These are phyloP conservation scores for Alternaria sp. DNA, from an alignment of 2,329 filamentous ascomycete genomes.

Conservation along the genomic window DNA sequence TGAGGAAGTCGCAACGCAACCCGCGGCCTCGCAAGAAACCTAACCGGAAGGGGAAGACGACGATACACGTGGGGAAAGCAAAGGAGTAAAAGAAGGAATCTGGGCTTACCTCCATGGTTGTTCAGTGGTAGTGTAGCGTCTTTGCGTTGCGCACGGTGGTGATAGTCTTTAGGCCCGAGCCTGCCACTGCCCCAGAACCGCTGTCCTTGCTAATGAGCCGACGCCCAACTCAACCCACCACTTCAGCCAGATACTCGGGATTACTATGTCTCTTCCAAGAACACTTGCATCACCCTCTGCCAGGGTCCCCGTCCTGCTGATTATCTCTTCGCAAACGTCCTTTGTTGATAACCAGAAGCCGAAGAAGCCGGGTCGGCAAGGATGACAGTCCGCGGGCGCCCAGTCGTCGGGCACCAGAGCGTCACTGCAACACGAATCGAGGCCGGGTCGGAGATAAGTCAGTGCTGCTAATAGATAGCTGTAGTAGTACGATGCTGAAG, in stretches of 20 bases:
- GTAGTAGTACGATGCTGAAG: conserved; percentile 20
- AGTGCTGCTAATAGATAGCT: conserved; percentile 14
- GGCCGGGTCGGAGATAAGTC: conserved; percentile 16
- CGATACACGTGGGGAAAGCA: conserved; percentile 19
- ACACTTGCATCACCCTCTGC: neutral
- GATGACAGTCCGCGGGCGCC: conserved; percentile 17
- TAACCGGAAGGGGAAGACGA: conserved; percentile 15
- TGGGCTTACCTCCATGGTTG: conserved; percentile 47
- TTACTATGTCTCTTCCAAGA: neutral
- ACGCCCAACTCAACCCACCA: conserved; percentile 8
- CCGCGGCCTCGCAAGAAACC: conserved; percentile 10
- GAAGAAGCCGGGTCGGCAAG: conserved; percentile 19
- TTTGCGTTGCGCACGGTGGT: conserved; percentile 41
- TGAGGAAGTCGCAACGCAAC: conserved; percentile 30
- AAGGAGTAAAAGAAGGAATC: conserved; percentile 27
- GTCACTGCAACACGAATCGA: conserved; percentile 24
- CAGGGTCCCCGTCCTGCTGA: conserved; percentile 10
- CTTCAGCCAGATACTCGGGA: conserved; percentile 4
- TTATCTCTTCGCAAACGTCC: conserved; percentile 2
- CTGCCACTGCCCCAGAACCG: conserved; percentile 16
- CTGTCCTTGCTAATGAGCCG: conserved; percentile 5
- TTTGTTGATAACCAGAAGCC: conserved; percentile 14
- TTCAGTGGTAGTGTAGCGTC: conserved; percentile 33
- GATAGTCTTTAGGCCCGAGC: conserved; percentile 31
- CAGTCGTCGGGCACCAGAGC: conserved; percentile 17